Conservation (phyloP, 441 rosid species). For the Populus hybrid region DNA sequence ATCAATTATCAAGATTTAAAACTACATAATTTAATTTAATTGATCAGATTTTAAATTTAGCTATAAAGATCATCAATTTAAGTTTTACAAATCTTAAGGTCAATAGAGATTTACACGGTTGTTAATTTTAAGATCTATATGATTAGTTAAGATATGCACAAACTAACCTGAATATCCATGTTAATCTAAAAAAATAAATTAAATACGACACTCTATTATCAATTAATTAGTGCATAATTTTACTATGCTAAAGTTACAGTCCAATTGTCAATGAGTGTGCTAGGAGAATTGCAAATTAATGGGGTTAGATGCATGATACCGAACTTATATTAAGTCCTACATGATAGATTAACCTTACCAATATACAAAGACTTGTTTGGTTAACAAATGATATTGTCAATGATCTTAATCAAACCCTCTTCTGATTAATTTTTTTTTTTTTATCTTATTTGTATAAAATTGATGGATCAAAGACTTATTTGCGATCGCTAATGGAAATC, state of each 20-base stretch:
- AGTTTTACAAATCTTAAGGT: too few relatives aligned
- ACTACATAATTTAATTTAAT: too few relatives aligned
- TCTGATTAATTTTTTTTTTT: too few relatives aligned
- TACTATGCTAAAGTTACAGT: neutral
- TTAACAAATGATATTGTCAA: neutral
- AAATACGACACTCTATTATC: neutral
- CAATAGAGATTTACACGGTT: too few relatives aligned
- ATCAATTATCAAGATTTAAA: neutral
- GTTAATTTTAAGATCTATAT: too few relatives aligned
- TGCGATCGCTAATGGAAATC: neutral
- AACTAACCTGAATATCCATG: too few relatives aligned
- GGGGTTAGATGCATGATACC: conserved; percentile 14
- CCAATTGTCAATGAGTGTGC: conserved; percentile 7
- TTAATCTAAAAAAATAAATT: too few relatives aligned
- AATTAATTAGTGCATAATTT: neutral
- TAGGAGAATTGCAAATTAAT: conserved; percentile 7
- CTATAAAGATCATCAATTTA: too few relatives aligned
- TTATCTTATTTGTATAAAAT: neutral
- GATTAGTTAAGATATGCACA: too few relatives aligned
- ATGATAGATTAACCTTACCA: conserved; percentile 1
- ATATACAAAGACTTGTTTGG: conserved; percentile 8
- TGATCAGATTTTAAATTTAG: too few relatives aligned
- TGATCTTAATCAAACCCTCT: neutral
- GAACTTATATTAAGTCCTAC: conserved; percentile 4
- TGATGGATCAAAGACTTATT: neutral